phyloP scores from a whole-genome alignment of 768 basidiomycete genomes.

The Phanerochaete carnosa region DNA sequence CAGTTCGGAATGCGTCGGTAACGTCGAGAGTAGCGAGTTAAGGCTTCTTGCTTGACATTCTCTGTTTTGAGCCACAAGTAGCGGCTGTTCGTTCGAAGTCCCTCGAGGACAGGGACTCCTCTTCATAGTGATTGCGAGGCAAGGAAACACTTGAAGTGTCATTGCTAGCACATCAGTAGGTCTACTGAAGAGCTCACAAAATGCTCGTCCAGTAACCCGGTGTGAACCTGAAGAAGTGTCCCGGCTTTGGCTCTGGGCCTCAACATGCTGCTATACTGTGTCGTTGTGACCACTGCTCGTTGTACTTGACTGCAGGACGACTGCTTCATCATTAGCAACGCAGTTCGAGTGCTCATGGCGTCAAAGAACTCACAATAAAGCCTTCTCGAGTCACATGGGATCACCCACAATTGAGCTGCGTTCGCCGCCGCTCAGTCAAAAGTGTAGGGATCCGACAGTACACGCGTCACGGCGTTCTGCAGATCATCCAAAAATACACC shows the following conservation, averaged over 20 bases:
- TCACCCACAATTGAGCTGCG: no score
- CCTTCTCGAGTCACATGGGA: background rate
- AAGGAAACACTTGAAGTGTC: background rate
- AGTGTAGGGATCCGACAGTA: no score
- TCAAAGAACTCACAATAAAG: background rate
- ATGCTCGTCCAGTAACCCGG: background rate
- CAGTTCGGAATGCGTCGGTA: background rate
- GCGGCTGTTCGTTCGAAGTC: background rate
- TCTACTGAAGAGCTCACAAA: background rate
- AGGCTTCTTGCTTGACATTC: background rate
- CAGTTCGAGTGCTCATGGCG: background rate
- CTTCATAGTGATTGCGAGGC: background rate
- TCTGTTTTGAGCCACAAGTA: background rate
- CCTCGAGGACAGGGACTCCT: background rate
- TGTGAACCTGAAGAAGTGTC: background rate
- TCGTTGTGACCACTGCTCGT: background rate
- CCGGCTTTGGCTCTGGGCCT: background rate
- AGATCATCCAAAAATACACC: no score
- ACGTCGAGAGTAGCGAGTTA: background rate
- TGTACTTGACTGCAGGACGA: background rate
- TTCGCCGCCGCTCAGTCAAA: no score
- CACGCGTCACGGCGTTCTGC: no score
- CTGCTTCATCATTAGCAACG: background rate
- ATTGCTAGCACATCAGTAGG: background rate
- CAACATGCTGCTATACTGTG: background rate